Conservation (phyloP, 768 basidiomycete species). For the Psilocybe sp. region DNA sequence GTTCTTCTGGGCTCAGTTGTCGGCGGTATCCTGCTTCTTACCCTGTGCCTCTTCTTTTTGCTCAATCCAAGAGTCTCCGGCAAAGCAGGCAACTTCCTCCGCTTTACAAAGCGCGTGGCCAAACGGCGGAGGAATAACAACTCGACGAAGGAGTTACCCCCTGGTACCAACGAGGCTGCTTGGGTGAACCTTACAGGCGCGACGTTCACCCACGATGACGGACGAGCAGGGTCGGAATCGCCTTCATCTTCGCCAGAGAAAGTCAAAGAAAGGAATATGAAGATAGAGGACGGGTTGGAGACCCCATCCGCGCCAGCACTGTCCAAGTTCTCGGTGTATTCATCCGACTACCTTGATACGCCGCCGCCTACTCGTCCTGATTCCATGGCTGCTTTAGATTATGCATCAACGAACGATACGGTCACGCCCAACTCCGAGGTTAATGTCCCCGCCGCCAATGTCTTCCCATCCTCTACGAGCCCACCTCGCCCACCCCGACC, state of each 20-base stretch:
- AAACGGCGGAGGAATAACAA: constrained; percentile 5
- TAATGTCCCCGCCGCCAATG: constrained; percentile 4
- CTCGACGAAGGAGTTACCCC: not conserved
- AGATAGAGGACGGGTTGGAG: not conserved
- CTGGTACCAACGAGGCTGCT: not conserved
- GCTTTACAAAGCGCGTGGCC: not conserved
- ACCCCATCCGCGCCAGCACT: not conserved
- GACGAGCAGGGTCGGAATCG: not conserved
- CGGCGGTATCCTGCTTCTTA: constrained; percentile 17
- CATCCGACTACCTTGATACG: constrained; percentile 12
- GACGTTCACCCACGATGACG: not conserved
- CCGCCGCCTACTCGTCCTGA: constrained; percentile 7
- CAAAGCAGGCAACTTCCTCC: constrained; percentile 1
- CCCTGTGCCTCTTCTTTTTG: constrained; percentile 17
- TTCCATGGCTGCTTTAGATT: constrained; percentile 6
- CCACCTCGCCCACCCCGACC: constrained; percentile 23
- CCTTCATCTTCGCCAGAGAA: not conserved
- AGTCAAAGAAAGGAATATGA: not conserved
- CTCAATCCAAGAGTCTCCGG: constrained; percentile 12
- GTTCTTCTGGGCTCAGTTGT: constrained; percentile 17
- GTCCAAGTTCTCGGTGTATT: constrained; percentile 18
- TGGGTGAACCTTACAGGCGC: not conserved
- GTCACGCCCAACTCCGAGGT: not conserved
- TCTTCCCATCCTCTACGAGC: constrained; percentile 1
- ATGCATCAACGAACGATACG: not conserved